Conservation (phyloP, 352 stramenopile species). For the Pythium rishiriense region DNA sequence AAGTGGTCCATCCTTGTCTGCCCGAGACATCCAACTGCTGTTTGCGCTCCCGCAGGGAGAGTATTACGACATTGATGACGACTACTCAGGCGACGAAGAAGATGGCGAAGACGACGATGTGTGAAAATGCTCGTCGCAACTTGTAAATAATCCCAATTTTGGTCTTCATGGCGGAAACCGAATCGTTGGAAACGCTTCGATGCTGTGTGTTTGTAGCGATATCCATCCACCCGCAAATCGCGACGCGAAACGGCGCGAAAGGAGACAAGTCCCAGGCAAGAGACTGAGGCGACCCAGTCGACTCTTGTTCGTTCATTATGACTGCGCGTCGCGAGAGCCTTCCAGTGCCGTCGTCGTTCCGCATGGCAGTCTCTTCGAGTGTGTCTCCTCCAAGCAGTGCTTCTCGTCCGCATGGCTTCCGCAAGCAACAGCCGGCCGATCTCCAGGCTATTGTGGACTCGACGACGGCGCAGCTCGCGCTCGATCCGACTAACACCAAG, state of each 20-base stretch:
- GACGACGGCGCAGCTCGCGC: constrained; percentile 66
- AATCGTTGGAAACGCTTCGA: not conserved
- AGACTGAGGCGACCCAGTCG: no score
- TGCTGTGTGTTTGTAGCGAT: not conserved
- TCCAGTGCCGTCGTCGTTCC: not conserved
- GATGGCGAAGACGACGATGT: constrained; percentile 62
- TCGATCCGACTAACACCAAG: constrained; percentile 59
- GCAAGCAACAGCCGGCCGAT: constrained; percentile 60
- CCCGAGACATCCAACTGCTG: constrained; percentile 63
- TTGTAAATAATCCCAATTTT: not conserved
- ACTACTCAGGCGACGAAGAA: constrained; percentile 80
- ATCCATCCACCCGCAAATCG: not conserved
- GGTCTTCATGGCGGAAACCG: not conserved
- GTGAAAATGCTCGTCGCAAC: not conserved
- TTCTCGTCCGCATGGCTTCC: constrained; percentile 32
- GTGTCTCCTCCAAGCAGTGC: not conserved
- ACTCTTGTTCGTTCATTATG: constrained; percentile 32
- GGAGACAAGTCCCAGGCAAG: not conserved
- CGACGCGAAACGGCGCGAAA: constrained; percentile 14
- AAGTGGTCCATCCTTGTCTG: constrained; percentile 14
- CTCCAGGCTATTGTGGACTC: constrained; percentile 73
- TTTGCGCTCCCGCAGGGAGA: constrained; percentile 68
- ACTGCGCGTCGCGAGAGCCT: constrained; percentile 25
- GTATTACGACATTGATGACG: constrained; percentile 73
- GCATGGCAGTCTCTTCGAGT: not conserved